These are phyloP conservation scores for Cercospora sp. DNA, from an alignment of 2,329 filamentous ascomycete species.

Conservation along the genomic window DNA sequence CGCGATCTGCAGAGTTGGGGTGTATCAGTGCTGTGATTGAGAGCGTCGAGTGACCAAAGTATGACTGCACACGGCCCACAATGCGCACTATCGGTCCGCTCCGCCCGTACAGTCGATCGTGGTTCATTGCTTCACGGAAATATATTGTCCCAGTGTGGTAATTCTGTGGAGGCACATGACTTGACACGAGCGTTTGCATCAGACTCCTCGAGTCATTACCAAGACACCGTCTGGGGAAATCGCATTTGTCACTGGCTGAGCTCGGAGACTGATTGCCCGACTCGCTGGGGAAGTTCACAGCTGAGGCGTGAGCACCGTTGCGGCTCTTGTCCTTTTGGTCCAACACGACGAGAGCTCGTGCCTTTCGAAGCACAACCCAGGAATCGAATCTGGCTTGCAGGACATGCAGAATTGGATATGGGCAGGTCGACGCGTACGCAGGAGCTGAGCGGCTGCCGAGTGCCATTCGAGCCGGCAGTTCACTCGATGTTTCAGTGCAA, in stretches of 20 bases:
- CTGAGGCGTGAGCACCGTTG: neutral
- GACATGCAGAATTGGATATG: neutral
- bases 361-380: neutral
- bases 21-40: neutral
- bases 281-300: neutral
- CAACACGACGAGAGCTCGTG: neutral
- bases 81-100: neutral
- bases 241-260: neutral
- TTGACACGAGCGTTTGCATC: neutral
- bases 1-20: neutral
- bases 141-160: neutral
- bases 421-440: neutral
- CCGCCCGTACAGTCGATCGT: neutral
- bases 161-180: neutral
- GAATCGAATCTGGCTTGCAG: neutral
- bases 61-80: neutral
- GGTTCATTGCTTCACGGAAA: neutral
- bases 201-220: neutral
- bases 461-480: neutral
- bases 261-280: neutral
- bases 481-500: neutral
- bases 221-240: neutral
- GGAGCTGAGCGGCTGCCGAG: neutral
- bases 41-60: neutral
- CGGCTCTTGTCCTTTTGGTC: neutral